Evolutionary conservation across 2,329 filamentous ascomycete genomes (phyloP).

Genomic region (Huntiella bhutanensis): DNA sequence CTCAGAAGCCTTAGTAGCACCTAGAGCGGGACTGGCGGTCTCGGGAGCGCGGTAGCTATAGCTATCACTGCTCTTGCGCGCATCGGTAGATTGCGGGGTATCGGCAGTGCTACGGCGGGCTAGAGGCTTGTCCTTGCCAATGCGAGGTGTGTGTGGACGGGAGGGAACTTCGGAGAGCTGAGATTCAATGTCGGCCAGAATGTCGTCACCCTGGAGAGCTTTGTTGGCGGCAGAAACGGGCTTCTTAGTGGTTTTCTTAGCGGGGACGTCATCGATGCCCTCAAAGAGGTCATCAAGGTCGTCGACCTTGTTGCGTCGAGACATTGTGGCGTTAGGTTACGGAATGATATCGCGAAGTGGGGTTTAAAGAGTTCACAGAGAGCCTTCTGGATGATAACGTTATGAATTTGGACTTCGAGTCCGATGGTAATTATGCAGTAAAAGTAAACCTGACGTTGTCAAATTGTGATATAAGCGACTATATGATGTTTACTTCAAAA

Average conservation of each 20-base stretch:
- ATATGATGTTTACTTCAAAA: too few relatives aligned
- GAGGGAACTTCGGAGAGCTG: slow-evolving; percentile 52
- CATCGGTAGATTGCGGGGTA: slow-evolving; percentile 16
- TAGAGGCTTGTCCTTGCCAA: slow-evolving; percentile 39
- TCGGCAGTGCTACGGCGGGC: slow-evolving; percentile 38
- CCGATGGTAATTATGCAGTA: too few relatives aligned
- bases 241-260: slow-evolving; percentile 26
- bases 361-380: too few relatives aligned
- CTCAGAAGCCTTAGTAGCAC: neutral
- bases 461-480: too few relatives aligned
- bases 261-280: slow-evolving; percentile 33
- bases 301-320: slow-evolving; percentile 37
- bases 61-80: slow-evolving; percentile 53
- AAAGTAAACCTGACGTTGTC: too few relatives aligned
- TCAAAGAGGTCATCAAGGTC: slow-evolving; percentile 48
- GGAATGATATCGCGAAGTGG: too few relatives aligned
- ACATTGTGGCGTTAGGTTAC: slow-evolving; percentile 12
- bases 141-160: slow-evolving; percentile 67
- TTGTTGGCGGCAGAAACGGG: slow-evolving; percentile 31
- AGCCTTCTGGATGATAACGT: too few relatives aligned
- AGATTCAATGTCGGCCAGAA: slow-evolving; percentile 67
- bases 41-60: slow-evolving; percentile 31
- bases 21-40: slow-evolving; percentile 33
- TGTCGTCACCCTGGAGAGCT: slow-evolving; percentile 43
- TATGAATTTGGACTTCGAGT: too few relatives aligned